Evolutionary conservation across 306 rosid genomes (phyloP).

Genomic region (Citrullus colocynthis): DNA sequence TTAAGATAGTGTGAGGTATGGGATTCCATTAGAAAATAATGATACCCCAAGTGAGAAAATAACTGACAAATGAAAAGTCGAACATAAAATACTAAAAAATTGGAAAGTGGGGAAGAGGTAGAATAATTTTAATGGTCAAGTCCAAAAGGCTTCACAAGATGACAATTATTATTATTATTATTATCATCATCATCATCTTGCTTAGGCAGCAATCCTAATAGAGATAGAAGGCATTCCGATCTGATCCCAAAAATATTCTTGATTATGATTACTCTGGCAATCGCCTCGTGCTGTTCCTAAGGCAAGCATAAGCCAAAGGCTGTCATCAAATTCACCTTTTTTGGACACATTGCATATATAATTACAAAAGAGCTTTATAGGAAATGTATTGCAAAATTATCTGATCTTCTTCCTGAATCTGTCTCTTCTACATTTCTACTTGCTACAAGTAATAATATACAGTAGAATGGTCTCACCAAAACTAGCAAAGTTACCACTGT

Average conservation of each 20-base stretch:
- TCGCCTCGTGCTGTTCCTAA: neutral
- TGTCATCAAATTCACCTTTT: neutral
- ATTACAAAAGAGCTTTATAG: neutral
- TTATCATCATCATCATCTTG: neutral
- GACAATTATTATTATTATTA: neutral
- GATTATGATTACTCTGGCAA: neutral
- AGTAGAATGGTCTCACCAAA: neutral
- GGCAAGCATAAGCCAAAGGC: neutral
- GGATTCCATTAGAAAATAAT: no score
- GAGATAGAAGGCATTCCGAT: no score
- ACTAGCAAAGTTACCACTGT: neutral
- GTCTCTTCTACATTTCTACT: conserved; percentile 22
- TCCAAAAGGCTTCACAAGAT: neutral
- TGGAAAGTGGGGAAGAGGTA: neutral
- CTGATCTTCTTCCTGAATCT: neutral
- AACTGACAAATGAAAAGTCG: neutral
- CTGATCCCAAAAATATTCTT: neutral
- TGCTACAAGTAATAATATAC: conserved; percentile 33
- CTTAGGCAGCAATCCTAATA: neutral
- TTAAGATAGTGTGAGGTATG: no score
- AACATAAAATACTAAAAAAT: neutral
- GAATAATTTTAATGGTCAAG: neutral
- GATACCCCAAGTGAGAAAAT: no score
- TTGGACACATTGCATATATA: neutral
- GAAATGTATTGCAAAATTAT: neutral